phyloP scores from a whole-genome alignment of 371 early-diverging fungal species.

The Mucor lusitanicus region DNA sequence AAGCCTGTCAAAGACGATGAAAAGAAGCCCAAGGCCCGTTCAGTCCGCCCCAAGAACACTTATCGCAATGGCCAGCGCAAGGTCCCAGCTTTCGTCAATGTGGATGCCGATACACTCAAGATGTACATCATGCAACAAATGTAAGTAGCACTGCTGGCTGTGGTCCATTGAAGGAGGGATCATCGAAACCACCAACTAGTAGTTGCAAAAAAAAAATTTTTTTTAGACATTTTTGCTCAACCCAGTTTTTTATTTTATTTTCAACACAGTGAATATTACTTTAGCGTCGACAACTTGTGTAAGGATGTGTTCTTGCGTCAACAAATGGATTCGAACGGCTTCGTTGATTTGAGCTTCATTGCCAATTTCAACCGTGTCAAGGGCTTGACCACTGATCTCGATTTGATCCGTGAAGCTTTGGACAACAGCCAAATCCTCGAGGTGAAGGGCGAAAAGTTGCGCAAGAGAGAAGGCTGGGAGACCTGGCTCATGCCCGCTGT shows the following conservation, averaged over 20 bases:
- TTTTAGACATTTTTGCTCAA: not conserved
- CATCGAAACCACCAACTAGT: not conserved
- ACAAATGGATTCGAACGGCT: slow-evolving; percentile 86
- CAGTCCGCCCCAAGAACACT: slow-evolving; percentile 14
- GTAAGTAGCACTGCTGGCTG: slow-evolving; percentile 29
- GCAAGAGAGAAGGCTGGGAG: slow-evolving; percentile 78
- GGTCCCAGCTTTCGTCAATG: slow-evolving; percentile 43
- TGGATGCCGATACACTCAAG: slow-evolving; percentile 60
- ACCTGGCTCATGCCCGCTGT: slow-evolving; percentile 65
- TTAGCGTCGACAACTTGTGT: slow-evolving; percentile 93
- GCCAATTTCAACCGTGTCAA: slow-evolving; percentile 89
- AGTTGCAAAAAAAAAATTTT: slow-evolving; percentile 8
- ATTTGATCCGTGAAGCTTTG: slow-evolving; percentile 64
- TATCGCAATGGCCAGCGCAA: slow-evolving; percentile 32
- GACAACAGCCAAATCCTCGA: slow-evolving; percentile 57
- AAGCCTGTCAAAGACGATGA: slow-evolving; percentile 25
- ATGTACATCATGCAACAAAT: slow-evolving; percentile 62
- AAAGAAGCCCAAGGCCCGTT: slow-evolving; percentile 20
- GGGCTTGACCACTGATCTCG: slow-evolving; percentile 63
- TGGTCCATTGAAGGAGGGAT: not conserved
- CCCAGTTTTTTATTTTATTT: not conserved
- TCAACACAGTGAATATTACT: slow-evolving; percentile 80
- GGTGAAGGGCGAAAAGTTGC: slow-evolving; percentile 62
- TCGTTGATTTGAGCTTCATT: slow-evolving; percentile 71
- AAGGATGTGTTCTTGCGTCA: slow-evolving; percentile 90